Evolutionary conservation across 2,329 filamentous ascomycete genomes (phyloP), one percentile per base, ranked within the genome.

Genomic region (Colletotrichum theobromicola): DNA sequence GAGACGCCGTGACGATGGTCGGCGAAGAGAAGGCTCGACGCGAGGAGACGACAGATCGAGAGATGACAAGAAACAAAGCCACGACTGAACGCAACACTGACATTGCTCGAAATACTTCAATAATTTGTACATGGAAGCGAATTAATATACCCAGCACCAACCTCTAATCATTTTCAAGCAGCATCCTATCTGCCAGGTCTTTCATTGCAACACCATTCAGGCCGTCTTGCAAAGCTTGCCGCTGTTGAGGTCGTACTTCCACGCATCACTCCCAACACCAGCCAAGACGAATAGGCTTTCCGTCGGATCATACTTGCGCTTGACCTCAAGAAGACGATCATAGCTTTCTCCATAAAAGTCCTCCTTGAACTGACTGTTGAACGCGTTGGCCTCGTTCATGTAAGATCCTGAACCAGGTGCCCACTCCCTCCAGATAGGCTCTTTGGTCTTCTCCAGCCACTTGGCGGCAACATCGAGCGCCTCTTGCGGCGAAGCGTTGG

Each of bases 331-430:
- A 18, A 83, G 76, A 12, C 77, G 70, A 9, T 74, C 71, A 24
- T 83, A 83, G 50, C 78, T 65, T 12, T 61, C 34, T 5, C 81
- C 82, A 35, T 78, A 83, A 65, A 83, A 83, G 9, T 78, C 72
- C 61, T 81, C 62, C 5, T 75, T 77, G 70, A 80, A 83, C 32
- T 81, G 77, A 2, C 78, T 79, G 34, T 83, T 79, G 68, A 78
- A 78, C 18, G 81, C 74, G 24, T 82, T 80, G 6, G 79, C 81
- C 69, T 83, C 82, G 68, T 81, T 83, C 65, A 80, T 76, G 61
- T 83, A 81, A 9, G 76, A 72, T 7, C 80, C 80, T 4, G 76
- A 74, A 7, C 76, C 77, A 8, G 79, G 79, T 63, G 75, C 79
- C 32, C 78, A 75, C 46, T 78, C 76, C 62, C 81, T 78, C 76